Base-by-base conservation (phyloP, 2,329 filamentous ascomycete genomes). In the Diaporthe nobilis region DNA sequence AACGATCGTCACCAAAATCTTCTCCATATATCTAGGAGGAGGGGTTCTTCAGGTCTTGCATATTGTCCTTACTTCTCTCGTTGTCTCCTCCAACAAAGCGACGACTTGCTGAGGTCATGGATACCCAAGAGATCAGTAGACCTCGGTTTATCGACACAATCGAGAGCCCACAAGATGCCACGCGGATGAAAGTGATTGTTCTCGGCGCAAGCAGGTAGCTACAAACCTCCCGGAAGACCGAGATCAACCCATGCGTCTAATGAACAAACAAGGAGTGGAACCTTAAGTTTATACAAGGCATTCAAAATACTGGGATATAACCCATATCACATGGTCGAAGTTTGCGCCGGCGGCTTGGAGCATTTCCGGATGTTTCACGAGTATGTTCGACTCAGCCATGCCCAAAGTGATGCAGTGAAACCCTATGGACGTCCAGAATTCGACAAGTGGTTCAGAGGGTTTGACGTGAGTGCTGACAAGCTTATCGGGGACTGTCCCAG, bases 361-460 rank as follows among this genome's bases (percentile, higher is more conserved):
- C 61, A 49, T n/a, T 15, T 67, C 4, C 42, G 25, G 5, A 67
- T 67, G 44, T 67, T 67, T 67, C 28, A 49, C 28, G 61, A 67
- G 20, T 51, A 34, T 17, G 22, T 67, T 22, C 20, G 5, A 17
- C 61, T 67, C 28, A 37, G 28, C 8, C 25, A 37, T 10, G 39
- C 13, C 15, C 37, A 47, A 20, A 6, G n/a, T n/a, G 42, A 34
- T 9, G 44, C 6, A 6, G 42, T 22, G 28, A 67, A 25, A 12
- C 44, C 61, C 12, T 67, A 67, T 20, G 61, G 61, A n/a, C 61
- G 61, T 3, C 61, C 28, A 9, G 61, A 67, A 51, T 67, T 67
- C 3, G 61, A 67, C 28, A 67, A 67, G 44, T 67, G 61, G 61
- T 51, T 67, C 44, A 22, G n/a, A 34, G 61, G 61, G 3, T 67